Conservation (phyloP, 2,329 filamentous ascomycete species). For the Cladophialophora exuberans region DNA sequence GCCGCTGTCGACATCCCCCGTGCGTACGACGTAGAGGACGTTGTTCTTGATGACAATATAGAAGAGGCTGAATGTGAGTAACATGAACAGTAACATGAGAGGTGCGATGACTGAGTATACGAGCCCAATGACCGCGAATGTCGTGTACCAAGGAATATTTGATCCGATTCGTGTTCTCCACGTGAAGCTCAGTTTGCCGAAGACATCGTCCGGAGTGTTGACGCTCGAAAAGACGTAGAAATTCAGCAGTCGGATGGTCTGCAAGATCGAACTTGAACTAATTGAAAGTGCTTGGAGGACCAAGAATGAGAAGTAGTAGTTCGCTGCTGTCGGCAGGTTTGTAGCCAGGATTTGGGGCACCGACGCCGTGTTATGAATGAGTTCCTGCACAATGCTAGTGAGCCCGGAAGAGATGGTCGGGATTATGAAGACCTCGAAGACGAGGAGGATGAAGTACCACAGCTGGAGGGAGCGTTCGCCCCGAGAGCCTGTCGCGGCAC, state of each 20-base stretch:
- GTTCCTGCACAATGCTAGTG: conserved; percentile 35
- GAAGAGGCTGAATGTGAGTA: conserved; percentile 25
- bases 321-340: conserved; percentile 34
- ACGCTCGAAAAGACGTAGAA: conserved; percentile 17
- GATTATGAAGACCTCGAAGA: conserved; percentile 34
- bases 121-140: conserved; percentile 23
- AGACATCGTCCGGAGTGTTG: conserved; percentile 20
- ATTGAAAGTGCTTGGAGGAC: conserved; percentile 30
- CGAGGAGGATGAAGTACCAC: conserved; percentile 35
- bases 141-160: conserved; percentile 27
- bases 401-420: conserved; percentile 35
- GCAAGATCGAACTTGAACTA: conserved; percentile 23
- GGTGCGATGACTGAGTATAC: conserved; percentile 26
- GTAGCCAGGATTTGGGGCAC: conserved; percentile 32
- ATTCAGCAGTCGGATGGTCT: conserved; percentile 23
- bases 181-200: conserved; percentile 22
- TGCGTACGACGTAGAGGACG: conserved; percentile 23
- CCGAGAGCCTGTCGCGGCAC: conserved; percentile 27
- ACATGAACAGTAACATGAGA: conserved; percentile 24
- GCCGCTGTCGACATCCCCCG: conserved; percentile 22
- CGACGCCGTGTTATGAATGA: conserved; percentile 27
- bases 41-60: conserved; percentile 27
- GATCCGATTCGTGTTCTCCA: conserved; percentile 24
- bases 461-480: conserved; percentile 33
- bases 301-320: conserved; percentile 36